Evolutionary conservation across 257 asterid species (phyloP).

Genomic region (Solanum etuberosum): DNA sequence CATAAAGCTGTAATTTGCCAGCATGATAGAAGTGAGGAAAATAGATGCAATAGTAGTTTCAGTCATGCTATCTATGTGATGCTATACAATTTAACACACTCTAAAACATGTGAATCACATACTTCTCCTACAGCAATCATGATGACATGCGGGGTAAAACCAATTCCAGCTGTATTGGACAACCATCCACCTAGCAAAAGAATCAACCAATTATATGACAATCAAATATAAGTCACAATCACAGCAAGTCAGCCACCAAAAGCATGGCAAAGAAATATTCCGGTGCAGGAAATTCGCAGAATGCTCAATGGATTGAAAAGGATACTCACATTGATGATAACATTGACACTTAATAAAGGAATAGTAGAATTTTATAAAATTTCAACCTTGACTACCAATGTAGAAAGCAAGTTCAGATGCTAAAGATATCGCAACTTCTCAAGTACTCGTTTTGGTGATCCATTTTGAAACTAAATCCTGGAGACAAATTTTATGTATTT

Average conservation of each 20-base stretch:
- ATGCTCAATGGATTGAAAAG: neutral
- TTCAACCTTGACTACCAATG: neutral
- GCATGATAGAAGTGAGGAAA: neutral
- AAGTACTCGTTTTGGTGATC: neutral
- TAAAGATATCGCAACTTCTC: neutral
- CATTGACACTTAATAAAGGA: neutral
- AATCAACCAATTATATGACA: constrained; percentile 3
- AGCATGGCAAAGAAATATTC: neutral
- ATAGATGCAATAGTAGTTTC: neutral
- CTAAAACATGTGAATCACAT: constrained; percentile 10
- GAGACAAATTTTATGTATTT: neutral
- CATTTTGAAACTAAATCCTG: neutral
- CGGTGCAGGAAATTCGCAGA: neutral
- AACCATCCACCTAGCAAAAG: constrained; percentile 57
- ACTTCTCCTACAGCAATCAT: constrained; percentile 66
- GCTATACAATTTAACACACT: neutral
- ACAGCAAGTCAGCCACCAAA: neutral
- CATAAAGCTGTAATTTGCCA: neutral
- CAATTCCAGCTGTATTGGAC: constrained; percentile 50
- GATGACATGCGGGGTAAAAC: constrained; percentile 65
- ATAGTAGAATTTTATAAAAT: neutral
- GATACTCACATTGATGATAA: neutral
- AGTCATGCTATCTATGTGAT: neutral
- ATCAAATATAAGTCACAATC: neutral
- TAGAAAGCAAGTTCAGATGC: neutral